Evolutionary conservation across 2,329 filamentous ascomycete species (phyloP), one percentile per base, ranked within the genome.

Genomic region (Fusarium graminum): DNA sequence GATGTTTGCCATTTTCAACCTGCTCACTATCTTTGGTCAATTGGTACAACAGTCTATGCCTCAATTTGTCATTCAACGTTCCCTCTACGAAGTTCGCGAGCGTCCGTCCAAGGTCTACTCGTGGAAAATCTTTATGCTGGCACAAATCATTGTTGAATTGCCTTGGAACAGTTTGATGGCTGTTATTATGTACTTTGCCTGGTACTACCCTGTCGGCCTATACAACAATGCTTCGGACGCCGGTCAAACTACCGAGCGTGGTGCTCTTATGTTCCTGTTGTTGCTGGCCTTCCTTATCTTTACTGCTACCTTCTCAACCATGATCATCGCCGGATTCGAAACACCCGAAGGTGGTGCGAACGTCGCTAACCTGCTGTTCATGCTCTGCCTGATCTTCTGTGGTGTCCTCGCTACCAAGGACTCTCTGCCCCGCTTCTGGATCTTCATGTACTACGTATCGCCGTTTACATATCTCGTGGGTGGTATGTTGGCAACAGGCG

Each of bases 131-230:
- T 96, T 96, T 75, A 92, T 96, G 84, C 81, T 94, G 29, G 88
- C 90, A 58, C 92, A 94, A 76, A 91, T 97, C 66, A 80, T 93
- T 29, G 92, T 94, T 59, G 94, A 97, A 76, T 80, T 97, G 3
- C 92, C 93, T 0, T 97, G 92, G 89, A 93, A 96, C 75, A 85
- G 88, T 0, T 78, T 95, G 41, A 90, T 92, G 84, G 86, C 88
- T 5, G 83, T 89, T n/a, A 79, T 96, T 67, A 90, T 94, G 81
- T 97, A 83, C 82, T 84, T 92, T 73, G 89, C 84, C 76, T 94
- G 91, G 87, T 97, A 97, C 82, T 97, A 94, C 75, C 92, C 93
- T 2, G 86, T 96, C 53, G 92, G 92, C 3, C 85, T 95, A 11
- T 88, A 92, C 76, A 78, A 80, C 59, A 94, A 94, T 73, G 91